Conservation (phyloP, 495 filamentous ascomycete genomes). For the Talaromyces ruber region DNA sequence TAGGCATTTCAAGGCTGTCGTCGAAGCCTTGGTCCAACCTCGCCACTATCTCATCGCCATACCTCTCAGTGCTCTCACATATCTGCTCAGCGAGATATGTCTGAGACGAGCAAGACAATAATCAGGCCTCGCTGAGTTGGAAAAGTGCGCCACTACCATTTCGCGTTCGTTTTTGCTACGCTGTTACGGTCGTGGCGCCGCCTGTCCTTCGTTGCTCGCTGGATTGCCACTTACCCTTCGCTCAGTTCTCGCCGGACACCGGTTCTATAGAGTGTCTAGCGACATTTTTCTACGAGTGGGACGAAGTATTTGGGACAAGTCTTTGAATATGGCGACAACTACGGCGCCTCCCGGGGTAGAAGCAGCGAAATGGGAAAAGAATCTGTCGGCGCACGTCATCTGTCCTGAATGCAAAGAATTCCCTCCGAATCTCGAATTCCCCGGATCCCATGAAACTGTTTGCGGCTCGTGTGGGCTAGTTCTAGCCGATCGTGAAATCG, state of each 20-base stretch:
- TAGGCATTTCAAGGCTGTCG: not conserved
- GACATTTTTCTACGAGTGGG: slow-evolving; percentile 5
- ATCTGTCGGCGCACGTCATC: slow-evolving; percentile 73
- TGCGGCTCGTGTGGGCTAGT: slow-evolving; percentile 91
- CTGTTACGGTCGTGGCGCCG: slow-evolving; percentile 5
- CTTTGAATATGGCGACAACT: slow-evolving; percentile 28
- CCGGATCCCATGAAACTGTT: slow-evolving; percentile 83
- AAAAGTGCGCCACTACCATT: slow-evolving; percentile 5
- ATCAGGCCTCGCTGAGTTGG: slow-evolving; percentile 7
- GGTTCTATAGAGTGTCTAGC: slow-evolving; percentile 14
- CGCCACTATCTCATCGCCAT: not conserved
- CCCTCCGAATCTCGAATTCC: slow-evolving; percentile 92
- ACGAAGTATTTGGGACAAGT: not conserved
- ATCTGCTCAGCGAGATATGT: slow-evolving; percentile 5
- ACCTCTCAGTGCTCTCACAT: not conserved
- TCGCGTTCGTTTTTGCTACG: not conserved
- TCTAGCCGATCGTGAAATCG: slow-evolving; percentile 80
- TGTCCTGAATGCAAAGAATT: slow-evolving; percentile 87
- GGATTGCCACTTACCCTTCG: slow-evolving; percentile 1
- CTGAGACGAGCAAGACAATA: slow-evolving; percentile 2
- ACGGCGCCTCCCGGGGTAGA: slow-evolving; percentile 9
- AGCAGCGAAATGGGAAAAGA: slow-evolving; percentile 50
- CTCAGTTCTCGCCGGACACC: slow-evolving; percentile 1
- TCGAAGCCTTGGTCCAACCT: not conserved
- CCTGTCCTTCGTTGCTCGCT: slow-evolving; percentile 4